These are phyloP conservation scores for Amylocystis lapponica DNA, from an alignment of 768 basidiomycete genomes.

Conservation along the genomic window DNA sequence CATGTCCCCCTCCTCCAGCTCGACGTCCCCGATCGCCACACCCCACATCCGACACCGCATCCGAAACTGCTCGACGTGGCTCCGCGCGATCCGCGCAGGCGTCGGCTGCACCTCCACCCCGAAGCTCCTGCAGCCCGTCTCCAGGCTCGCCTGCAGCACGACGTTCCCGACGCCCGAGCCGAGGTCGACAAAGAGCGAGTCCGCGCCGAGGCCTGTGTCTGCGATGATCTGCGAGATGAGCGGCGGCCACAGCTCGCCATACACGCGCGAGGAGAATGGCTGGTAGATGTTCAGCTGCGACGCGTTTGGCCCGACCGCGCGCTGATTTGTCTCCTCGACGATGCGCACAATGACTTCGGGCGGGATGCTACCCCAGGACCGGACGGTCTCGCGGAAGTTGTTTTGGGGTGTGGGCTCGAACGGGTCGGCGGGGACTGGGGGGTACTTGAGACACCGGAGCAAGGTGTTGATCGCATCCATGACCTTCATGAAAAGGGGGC, in stretches of 20 bases:
- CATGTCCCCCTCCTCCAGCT: slow-evolving; percentile 86
- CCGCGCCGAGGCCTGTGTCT: slow-evolving; percentile 42
- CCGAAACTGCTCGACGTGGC: slow-evolving; percentile 69
- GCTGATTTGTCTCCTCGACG: slow-evolving; percentile 89
- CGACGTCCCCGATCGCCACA: slow-evolving; percentile 64
- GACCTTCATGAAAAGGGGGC: slow-evolving; percentile 62
- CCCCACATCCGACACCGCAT: slow-evolving; percentile 92
- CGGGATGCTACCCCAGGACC: slow-evolving; percentile 52
- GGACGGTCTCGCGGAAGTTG: slow-evolving; percentile 40
- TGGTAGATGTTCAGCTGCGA: slow-evolving; percentile 73
- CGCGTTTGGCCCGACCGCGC: slow-evolving; percentile 89
- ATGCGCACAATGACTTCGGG: slow-evolving; percentile 66
- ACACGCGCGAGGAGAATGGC: slow-evolving; percentile 80
- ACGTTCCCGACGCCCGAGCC: slow-evolving; percentile 60
- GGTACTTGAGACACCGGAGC: slow-evolving; percentile 62
- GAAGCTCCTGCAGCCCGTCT: slow-evolving; percentile 44
- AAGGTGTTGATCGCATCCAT: slow-evolving; percentile 58
- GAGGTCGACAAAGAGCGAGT: slow-evolving; percentile 49
- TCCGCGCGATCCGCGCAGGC: slow-evolving; percentile 74
- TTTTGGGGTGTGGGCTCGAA: slow-evolving; percentile 44
- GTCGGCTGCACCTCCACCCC: slow-evolving; percentile 72
- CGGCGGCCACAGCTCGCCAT: slow-evolving; percentile 83
- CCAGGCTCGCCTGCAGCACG: slow-evolving; percentile 47
- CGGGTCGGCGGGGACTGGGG: slow-evolving; percentile 44
- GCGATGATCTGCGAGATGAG: slow-evolving; percentile 53